These are phyloP conservation scores for Zizania palustris DNA, from an alignment of 202 grass and related monocot genomes.

Conservation along the genomic window DNA sequence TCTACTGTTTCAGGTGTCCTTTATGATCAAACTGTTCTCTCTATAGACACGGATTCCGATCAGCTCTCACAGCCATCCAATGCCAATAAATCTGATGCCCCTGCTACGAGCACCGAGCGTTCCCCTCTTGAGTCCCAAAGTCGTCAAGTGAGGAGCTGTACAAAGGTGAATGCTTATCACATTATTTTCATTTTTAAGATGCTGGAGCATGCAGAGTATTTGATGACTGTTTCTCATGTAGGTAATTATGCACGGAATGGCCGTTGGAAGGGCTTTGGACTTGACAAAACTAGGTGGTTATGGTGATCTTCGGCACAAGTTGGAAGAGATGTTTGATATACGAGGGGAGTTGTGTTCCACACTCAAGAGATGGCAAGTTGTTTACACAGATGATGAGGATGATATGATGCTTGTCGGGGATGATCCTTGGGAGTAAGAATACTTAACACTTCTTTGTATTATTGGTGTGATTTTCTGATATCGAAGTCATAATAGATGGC, in stretches of 20 bases:
- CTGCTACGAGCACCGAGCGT: conserved; percentile 51
- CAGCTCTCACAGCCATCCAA: conserved; percentile 65
- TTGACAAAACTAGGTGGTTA: conserved; percentile 77
- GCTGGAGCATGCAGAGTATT: conserved; percentile 11
- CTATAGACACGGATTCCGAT: conserved; percentile 47
- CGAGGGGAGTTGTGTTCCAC: conserved; percentile 59
- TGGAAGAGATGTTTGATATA: conserved; percentile 85
- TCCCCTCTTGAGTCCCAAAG: conserved; percentile 58
- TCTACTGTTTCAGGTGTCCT: conserved; percentile 42
- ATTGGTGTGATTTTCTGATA: neutral
- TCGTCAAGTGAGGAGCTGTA: conserved; percentile 88
- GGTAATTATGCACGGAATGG: conserved; percentile 96
- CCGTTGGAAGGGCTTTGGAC: conserved; percentile 89
- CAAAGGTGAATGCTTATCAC: conserved; percentile 66
- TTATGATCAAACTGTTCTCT: conserved; percentile 49
- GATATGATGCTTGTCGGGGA: conserved; percentile 97
- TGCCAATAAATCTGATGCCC: conserved; percentile 52
- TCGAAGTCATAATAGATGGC: conserved; percentile 32
- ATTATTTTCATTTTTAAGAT: conserved; percentile 18
- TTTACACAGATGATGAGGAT: conserved; percentile 87
- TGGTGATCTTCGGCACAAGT: conserved; percentile 59
- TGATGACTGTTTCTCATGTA: conserved; percentile 43
- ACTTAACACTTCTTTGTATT: conserved; percentile 16
- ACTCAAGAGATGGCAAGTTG: conserved; percentile 69
- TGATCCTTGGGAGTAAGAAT: conserved; percentile 90